phyloP scores from a whole-genome alignment of 352 stramenopile genomes.

The Phytophthora agathidicida region DNA sequence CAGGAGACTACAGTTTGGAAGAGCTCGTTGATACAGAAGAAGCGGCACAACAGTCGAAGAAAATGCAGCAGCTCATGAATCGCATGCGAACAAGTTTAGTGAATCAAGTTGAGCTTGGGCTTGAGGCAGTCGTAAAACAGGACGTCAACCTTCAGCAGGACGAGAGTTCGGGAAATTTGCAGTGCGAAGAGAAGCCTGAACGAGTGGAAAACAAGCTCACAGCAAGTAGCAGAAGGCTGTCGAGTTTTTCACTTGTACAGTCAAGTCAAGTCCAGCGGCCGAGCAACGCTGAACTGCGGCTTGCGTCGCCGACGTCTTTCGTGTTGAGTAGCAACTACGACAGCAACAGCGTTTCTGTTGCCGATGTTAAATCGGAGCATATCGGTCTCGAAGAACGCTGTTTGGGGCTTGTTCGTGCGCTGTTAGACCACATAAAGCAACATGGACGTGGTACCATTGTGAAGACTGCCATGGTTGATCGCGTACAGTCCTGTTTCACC shows the following conservation, averaged over 20 bases:
- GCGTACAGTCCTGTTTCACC: constrained; percentile 15
- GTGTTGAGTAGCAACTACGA: constrained; percentile 8
- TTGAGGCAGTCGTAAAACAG: constrained; percentile 31
- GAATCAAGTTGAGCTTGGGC: constrained; percentile 30
- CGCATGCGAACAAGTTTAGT: constrained; percentile 35
- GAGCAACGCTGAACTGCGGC: constrained; percentile 27
- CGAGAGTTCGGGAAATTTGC: not conserved
- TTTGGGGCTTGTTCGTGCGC: constrained; percentile 7
- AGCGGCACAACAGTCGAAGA: constrained; percentile 16
- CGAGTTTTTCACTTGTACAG: constrained; percentile 27
- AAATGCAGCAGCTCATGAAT: constrained; percentile 25
- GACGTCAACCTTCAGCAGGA: constrained; percentile 25
- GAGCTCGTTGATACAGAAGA: constrained; percentile 47
- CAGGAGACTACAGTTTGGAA: constrained; percentile 34
- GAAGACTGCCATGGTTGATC: constrained; percentile 11
- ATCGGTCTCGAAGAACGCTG: constrained; percentile 6
- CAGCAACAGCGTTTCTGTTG: not conserved
- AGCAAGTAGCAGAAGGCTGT: constrained; percentile 14
- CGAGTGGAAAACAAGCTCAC: constrained; percentile 16
- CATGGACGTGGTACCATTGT: constrained; percentile 1
- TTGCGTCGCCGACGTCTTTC: constrained; percentile 29
- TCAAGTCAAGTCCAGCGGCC: constrained; percentile 18
- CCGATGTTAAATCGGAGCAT: not conserved
- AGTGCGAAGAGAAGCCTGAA: constrained; percentile 5
- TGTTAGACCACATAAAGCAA: constrained; percentile 21